phyloP scores from a whole-genome alignment of 1,139 yeast species.

The Scheffersomyces insectosa region DNA sequence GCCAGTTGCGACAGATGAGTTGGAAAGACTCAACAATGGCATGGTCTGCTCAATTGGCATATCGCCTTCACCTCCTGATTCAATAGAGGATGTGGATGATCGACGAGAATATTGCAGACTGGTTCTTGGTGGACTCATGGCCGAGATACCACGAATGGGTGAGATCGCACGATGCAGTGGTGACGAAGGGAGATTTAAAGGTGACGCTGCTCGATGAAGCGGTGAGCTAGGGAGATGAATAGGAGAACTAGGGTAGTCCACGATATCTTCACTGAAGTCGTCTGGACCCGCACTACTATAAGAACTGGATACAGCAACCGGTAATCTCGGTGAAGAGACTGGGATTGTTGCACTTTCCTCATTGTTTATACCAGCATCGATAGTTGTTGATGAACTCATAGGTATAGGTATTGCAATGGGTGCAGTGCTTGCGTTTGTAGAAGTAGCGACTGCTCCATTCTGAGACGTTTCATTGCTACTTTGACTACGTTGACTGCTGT shows the following conservation, averaged over 20 bases:
- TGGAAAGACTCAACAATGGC: conserved; percentile 37
- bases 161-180: neutral
- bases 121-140: neutral
- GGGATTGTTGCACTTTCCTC: neutral
- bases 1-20: conserved; percentile 22
- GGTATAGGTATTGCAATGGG: neutral
- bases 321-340: neutral
- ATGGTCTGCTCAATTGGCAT: conserved; percentile 38
- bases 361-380: neutral
- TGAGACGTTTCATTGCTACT: neutral
- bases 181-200: conserved; percentile 1
- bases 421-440: neutral
- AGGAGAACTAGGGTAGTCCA: conserved; percentile 10
- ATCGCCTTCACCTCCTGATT: conserved; percentile 16
- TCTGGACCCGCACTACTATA: neutral
- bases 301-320: neutral
- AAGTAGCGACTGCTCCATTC: neutral
- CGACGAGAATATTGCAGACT: conserved; percentile 8
- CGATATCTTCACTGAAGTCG: conserved; percentile 6
- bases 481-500: neutral
- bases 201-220: conserved; percentile 8
- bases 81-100: conserved; percentile 28
- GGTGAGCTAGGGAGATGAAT: neutral
- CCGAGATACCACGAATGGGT: neutral
- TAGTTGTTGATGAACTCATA: neutral